phyloP scores from a whole-genome alignment of 2,329 filamentous ascomycete species.

The Ophiocordyceps unilateralis region DNA sequence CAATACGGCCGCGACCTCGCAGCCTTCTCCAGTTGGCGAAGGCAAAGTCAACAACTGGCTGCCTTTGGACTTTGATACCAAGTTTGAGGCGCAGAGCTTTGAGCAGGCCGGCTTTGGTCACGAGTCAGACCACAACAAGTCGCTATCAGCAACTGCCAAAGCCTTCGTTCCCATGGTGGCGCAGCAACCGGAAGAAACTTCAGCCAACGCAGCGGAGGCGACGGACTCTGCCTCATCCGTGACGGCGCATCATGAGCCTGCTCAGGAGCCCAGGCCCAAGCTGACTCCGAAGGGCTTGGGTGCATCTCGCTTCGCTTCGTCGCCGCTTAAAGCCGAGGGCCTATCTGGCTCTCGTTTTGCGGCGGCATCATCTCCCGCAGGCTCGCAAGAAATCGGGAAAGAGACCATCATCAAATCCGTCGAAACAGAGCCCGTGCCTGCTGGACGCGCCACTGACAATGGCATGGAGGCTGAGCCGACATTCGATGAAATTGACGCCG shows the following conservation, averaged over 20 bases:
- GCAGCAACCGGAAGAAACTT: conserved; percentile 8
- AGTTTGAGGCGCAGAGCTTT: conserved; percentile 30
- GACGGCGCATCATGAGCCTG: conserved; percentile 5
- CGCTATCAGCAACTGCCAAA: conserved; percentile 48
- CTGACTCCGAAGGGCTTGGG: conserved; percentile 17
- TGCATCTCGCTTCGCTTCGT: conserved; percentile 31
- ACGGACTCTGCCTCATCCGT: too few species aligned
- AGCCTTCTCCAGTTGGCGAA: conserved; percentile 31
- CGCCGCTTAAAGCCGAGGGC: conserved; percentile 22
- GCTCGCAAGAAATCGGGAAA: conserved; percentile 5
- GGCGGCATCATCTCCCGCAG: conserved; percentile 16
- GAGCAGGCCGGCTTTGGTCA: conserved; percentile 32
- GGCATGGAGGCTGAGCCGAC: conserved; percentile 24
- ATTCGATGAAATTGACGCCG: conserved; percentile 77
- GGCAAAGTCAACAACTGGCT: conserved; percentile 25
- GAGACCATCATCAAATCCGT: conserved; percentile 13
- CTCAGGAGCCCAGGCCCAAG: conserved; percentile 13
- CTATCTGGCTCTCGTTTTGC: conserved; percentile 28
- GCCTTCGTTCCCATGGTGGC: conserved; percentile 40
- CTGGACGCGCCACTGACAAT: not conserved
- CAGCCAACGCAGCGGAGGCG: conserved; percentile 5
- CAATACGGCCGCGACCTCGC: conserved; percentile 34
- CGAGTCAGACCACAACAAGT: conserved; percentile 29
- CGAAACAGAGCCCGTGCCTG: conserved; percentile 9
- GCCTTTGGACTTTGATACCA: conserved; percentile 42